Conservation (phyloP, 2,329 filamentous ascomycete genomes). For the Sclerotinia sclerotiorum region DNA sequence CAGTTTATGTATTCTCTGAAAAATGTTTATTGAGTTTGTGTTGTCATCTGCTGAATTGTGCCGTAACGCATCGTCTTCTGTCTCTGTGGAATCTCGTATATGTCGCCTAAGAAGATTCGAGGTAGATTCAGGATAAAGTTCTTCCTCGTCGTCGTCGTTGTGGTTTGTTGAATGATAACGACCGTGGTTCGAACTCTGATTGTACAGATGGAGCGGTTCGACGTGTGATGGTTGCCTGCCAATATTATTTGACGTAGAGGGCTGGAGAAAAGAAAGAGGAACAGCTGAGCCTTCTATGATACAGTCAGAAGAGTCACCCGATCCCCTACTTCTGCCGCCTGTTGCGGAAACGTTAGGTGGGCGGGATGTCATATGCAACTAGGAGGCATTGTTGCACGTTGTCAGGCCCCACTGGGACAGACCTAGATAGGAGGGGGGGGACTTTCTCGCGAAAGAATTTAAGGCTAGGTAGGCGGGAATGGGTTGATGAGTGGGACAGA, state of each 20-base stretch:
- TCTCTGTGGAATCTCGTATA: constrained; percentile 24
- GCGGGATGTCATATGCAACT: constrained; percentile 23
- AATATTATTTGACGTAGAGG: not conserved
- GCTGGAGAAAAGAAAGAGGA: constrained; percentile 11
- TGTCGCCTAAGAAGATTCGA: constrained; percentile 35
- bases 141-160: constrained; percentile 25
- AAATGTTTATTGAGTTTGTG: constrained; percentile 26
- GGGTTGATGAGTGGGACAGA: not conserved
- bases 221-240: not conserved
- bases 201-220: not conserved
- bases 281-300: constrained; percentile 18
- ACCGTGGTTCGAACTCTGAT: not conserved
- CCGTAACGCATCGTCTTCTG: constrained; percentile 27
- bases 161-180: constrained; percentile 19
- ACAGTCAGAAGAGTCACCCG: constrained; percentile 21
- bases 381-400: constrained; percentile 21
- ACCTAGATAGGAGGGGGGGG: not conserved
- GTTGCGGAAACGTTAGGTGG: constrained; percentile 19
- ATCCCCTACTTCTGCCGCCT: constrained; percentile 20
- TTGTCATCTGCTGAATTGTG: constrained; percentile 23
- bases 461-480: constrained; percentile 1
- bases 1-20: constrained; percentile 32
- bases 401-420: constrained; percentile 19
- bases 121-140: constrained; percentile 37
- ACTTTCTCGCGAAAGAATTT: not conserved